Evolutionary conservation across 2,329 filamentous ascomycete genomes (phyloP).

Genomic region (Claviceps pusilla): DNA sequence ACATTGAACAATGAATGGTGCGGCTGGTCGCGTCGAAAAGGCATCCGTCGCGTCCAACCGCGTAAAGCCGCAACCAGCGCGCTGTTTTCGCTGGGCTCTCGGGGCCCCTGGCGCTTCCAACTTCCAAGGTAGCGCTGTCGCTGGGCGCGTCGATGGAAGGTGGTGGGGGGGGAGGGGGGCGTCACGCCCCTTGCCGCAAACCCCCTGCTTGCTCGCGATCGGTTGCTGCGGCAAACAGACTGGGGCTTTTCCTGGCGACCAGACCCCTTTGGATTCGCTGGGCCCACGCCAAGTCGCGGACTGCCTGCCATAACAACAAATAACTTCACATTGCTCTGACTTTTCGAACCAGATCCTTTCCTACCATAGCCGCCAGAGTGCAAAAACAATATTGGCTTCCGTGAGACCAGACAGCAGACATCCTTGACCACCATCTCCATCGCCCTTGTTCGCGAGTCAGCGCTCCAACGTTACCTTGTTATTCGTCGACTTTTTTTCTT

Average conservation of each 20-base stretch:
- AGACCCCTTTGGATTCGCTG: neutral
- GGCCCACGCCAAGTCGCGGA: neutral
- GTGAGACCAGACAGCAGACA: neutral
- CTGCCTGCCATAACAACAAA: constrained; percentile 2
- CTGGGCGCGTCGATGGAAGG: neutral
- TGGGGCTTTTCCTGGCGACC: neutral
- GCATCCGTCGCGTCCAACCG: constrained; percentile 15
- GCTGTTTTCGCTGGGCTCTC: neutral
- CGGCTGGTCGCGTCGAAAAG: constrained; percentile 1
- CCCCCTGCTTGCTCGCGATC: neutral
- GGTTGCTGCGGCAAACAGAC: constrained; percentile 14
- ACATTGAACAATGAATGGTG: neutral
- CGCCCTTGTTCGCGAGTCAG: neutral
- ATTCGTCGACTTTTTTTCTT: neutral
- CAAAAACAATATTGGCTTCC: neutral
- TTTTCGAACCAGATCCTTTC: neutral
- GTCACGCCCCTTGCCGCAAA: too few relatives aligned
- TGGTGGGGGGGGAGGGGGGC: neutral
- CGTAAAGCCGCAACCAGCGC: constrained; percentile 20
- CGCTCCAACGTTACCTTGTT: neutral
- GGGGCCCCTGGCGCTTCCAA: neutral
- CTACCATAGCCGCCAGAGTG: neutral
- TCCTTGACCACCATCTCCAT: neutral
- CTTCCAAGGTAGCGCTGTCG: neutral
- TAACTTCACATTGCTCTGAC: neutral